Base-by-base conservation (phyloP, 805 yeast genomes). In the Metschnikowia kunwiensis region DNA sequence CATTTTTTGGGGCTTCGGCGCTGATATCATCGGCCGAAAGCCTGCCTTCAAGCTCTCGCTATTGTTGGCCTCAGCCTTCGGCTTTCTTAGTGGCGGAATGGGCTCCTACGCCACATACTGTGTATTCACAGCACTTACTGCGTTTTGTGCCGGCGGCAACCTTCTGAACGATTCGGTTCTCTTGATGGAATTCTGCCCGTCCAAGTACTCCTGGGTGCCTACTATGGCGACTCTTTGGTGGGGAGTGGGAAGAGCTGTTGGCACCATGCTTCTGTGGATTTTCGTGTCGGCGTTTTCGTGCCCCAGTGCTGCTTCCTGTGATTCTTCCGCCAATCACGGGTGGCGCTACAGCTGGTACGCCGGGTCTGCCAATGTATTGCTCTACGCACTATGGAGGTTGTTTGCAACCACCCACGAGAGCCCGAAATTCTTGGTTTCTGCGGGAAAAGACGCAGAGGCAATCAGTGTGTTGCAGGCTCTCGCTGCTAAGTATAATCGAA, bases 231-330 rank as follows among this genome's bases (percentile, higher is more conserved):
- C 57, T 8, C 51, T 38, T 5, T 51, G 50, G 75, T 78, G 83
- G 84, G 79, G 81, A 29, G 61, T 78, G 23, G 83, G 82, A 19
- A 82, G 78, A 51, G 67, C 78, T 2, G 60, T 77, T 27, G 70
- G 78, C 10, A 63, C 64, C 20, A 55, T 76, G 13, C 47, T 76
- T 26, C 71, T 79, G 4, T 78, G 80, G 78, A 81, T 76, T 0
- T 70, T 74, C 36, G 58, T 78, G 31, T 44, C 47, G 6, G 14
- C 21, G 9, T 62, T 62, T 41, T 70, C 77, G 4, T 77, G 83
- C 50, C 24, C 40, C 41, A 31, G 30, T 34, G 24, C 15, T 5
- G 42, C 24, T 3, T 19, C 37, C 11, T 43, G 44, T 16, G 42
- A 40, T 4, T 34, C 40, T 4, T 17, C 30, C 5, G n/a, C 18